phyloP scores from a whole-genome alignment of 208 protist species.

The Herpetomonas samuelpessoai region DNA sequence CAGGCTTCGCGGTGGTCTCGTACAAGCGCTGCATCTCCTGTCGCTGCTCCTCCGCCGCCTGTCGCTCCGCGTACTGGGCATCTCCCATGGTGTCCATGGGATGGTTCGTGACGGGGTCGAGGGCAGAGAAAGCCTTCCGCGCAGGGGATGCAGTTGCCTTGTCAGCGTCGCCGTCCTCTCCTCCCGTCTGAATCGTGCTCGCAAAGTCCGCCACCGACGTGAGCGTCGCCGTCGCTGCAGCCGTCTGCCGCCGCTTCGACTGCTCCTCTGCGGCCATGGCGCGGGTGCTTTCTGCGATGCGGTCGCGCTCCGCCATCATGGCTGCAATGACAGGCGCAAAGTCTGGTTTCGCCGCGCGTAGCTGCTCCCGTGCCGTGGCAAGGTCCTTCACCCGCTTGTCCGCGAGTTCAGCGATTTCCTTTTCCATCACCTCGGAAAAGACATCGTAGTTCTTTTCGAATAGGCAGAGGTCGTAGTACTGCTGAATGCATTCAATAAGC shows the following conservation, averaged over 20 bases:
- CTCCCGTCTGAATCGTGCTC: background rate
- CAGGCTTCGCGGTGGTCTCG: background rate
- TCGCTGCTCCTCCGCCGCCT: conserved; percentile 22
- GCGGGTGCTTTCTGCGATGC: conserved; percentile 11
- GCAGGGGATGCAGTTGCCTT: background rate
- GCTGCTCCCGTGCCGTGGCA: conserved; percentile 28
- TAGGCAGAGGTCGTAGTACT: conserved; percentile 77
- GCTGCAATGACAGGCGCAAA: conserved; percentile 56
- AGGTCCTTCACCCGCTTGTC: conserved; percentile 36
- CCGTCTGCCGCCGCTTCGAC: background rate
- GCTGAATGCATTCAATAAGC: conserved; percentile 74
- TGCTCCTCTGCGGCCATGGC: background rate
- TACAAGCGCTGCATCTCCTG: conserved; percentile 44
- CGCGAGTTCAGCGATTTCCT: conserved; percentile 41
- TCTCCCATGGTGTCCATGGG: conserved; percentile 85
- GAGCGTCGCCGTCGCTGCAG: background rate
- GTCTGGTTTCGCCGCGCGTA: conserved; percentile 44
- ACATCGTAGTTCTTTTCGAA: conserved; percentile 61
- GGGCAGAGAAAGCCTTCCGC: conserved; percentile 10
- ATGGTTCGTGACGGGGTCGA: conserved; percentile 16
- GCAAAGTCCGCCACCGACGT: background rate
- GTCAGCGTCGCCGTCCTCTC: background rate
- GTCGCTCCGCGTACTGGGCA: conserved; percentile 16
- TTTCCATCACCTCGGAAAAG: conserved; percentile 67
- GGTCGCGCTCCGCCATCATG: conserved; percentile 43